Evolutionary conservation across 257 asterid species (phyloP), one percentile per base, ranked within the genome.

Genomic region (Leonotis leonurus): DNA sequence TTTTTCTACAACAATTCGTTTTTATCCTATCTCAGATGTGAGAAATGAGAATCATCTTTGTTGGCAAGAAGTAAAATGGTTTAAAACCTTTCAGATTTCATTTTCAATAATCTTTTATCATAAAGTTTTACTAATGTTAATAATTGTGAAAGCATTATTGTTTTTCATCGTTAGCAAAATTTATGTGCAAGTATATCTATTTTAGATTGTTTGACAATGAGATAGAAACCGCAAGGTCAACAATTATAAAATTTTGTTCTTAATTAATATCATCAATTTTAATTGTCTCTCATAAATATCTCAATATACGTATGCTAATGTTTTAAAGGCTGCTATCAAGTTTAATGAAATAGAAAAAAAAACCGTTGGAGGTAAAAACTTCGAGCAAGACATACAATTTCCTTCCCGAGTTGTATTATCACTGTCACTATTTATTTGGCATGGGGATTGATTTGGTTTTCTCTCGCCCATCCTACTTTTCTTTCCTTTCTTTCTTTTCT

Each of bases 121-220:
- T 63, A 25, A 55, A n/a, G n/a, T n/a, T 69, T 68, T 13, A 35
- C 26, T 59, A 72, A 56, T 5, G 41, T 37, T 7, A 27, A 40
- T 44, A n/a, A n/a, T n/a, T n/a, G n/a, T n/a, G n/a, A n/a, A n/a
- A 50, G 36, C 4, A 0, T 35, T 35, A 48, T 32, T 29, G 58
- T 39, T 35, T 18, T 29, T 77, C 67, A 69, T 69, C 58, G 30
- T 55, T 60, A 50, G 44, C 70, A 60, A 67, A 60, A 60, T 70
- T 73, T 72, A 53, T 30, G 26, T 81, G 86, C 91, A 91, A 96
- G 82, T 91, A 91, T 67, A 75, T 91, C 70, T 91, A 91, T 81
- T 92, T 91, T 73, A 96, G 98, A 72, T 74, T 91, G 72, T 91
- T 88, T 70, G 96, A 91, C 83, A 85, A 76, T 65, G 98, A 91